phyloP scores from a whole-genome alignment of 176 grass and related monocot species.

The Stipa capillata region DNA sequence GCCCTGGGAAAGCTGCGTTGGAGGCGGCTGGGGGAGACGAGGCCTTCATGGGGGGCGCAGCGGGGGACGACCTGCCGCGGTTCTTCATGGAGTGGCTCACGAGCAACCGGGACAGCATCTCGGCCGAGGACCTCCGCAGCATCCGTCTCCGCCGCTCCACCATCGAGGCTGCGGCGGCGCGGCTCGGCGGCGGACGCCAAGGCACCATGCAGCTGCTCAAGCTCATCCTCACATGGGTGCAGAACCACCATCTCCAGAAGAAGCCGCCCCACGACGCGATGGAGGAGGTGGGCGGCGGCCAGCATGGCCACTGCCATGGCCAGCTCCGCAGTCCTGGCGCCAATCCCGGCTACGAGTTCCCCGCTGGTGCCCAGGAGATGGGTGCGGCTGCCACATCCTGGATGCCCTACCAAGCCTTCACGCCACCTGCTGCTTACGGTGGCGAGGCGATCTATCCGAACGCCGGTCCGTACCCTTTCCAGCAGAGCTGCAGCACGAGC shows the following conservation, averaged over 20 bases:
- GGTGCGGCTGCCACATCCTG: slow-evolving; percentile 12
- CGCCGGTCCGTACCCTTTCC: slow-evolving; percentile 35
- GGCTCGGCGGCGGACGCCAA: slow-evolving; percentile 55
- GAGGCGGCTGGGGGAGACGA: slow-evolving; percentile 13
- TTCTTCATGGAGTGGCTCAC: slow-evolving; percentile 97
- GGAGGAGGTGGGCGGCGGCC: slow-evolving; percentile 11
- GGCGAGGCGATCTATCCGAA: slow-evolving; percentile 45
- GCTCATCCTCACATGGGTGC: slow-evolving; percentile 91
- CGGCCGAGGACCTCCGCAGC: slow-evolving; percentile 76
- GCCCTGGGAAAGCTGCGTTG: neutral
- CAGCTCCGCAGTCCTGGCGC: slow-evolving; percentile 10
- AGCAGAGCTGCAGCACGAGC: slow-evolving; percentile 43
- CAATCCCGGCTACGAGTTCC: slow-evolving; percentile 25
- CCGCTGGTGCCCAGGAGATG: neutral
- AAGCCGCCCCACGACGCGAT: slow-evolving; percentile 32
- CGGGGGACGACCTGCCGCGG: slow-evolving; percentile 55
- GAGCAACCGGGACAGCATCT: slow-evolving; percentile 76
- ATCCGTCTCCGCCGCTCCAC: slow-evolving; percentile 87
- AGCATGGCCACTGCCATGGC: too few relatives aligned
- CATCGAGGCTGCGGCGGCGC: slow-evolving; percentile 61
- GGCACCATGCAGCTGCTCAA: slow-evolving; percentile 79
- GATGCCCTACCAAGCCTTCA: slow-evolving; percentile 44
- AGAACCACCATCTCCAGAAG: slow-evolving; percentile 77
- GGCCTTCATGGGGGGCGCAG: slow-evolving; percentile 11
- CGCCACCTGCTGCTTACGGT: slow-evolving; percentile 23